Evolutionary conservation across 2,329 filamentous ascomycete genomes (phyloP).

Genomic region (Ceratocystis cubensis): DNA sequence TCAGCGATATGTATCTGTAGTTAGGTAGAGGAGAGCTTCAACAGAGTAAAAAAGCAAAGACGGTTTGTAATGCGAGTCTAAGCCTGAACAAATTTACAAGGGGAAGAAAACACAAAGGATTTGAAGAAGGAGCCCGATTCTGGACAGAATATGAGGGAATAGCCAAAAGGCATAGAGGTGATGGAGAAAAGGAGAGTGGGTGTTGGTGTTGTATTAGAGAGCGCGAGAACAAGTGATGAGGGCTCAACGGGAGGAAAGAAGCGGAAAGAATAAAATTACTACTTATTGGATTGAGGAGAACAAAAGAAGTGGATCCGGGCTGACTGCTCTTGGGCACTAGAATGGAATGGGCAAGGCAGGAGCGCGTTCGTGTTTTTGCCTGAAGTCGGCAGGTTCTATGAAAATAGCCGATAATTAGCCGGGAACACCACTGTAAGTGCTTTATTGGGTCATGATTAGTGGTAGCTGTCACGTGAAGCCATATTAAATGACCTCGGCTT

Average conservation of each 20-base stretch:
- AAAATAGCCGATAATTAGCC: neutral
- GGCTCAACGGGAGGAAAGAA: neutral
- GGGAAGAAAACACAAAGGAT: neutral
- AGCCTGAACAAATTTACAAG: neutral
- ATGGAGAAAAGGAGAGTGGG: neutral
- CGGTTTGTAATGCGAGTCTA: neutral
- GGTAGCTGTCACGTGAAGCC: neutral
- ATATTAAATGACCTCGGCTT: no score
- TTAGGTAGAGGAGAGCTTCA: neutral
- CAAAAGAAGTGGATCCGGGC: neutral
- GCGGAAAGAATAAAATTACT: neutral
- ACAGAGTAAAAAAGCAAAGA: neutral
- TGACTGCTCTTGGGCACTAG: neutral
- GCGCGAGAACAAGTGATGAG: neutral
- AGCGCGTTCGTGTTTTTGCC: slow-evolving; percentile 8
- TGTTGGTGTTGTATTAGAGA: no score
- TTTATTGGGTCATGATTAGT: neutral
- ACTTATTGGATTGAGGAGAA: neutral
- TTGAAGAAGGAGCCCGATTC: neutral
- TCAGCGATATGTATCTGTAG: neutral
- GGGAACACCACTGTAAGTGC: neutral
- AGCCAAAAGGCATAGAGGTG: neutral
- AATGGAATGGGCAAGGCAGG: neutral
- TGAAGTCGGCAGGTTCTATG: neutral
- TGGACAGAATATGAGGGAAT: neutral